Conservation (phyloP, 1,284 basidiomycete species). For the Schizophyllum amplum region DNA sequence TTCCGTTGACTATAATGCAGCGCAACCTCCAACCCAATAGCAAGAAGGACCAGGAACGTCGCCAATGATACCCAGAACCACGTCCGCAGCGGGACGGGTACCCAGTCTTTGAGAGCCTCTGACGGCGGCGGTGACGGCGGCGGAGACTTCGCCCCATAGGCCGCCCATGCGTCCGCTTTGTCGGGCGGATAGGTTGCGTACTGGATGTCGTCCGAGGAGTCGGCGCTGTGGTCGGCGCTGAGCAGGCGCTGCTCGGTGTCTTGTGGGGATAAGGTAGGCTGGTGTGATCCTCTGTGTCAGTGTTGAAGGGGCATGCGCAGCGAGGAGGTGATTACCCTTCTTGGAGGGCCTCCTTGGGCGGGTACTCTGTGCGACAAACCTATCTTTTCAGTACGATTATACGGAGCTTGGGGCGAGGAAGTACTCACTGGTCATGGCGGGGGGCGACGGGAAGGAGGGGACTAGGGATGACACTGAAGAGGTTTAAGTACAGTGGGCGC, state of each 20-base stretch:
- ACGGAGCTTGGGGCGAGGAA: neutral
- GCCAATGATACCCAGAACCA: constrained; percentile 41
- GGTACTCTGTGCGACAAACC: no score
- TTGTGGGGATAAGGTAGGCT: neutral
- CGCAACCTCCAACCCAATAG: constrained; percentile 38
- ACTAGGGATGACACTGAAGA: neutral
- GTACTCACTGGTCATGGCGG: neutral
- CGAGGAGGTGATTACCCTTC: no score
- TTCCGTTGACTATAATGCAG: constrained; percentile 37
- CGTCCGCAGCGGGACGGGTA: constrained; percentile 34
- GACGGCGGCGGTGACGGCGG: no score
- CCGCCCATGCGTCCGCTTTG: neutral
- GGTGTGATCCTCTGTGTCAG: no score
- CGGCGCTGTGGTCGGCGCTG: no score
- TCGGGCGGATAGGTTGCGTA: neutral
- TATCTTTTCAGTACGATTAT: no score
- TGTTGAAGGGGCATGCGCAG: no score
- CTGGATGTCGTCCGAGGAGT: neutral
- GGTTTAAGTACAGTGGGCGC: neutral
- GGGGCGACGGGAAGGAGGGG: neutral
- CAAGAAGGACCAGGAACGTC: constrained; percentile 27
- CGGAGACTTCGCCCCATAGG: neutral
- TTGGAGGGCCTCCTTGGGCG: no score
- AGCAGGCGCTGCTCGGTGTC: neutral
- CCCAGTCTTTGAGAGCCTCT: constrained; percentile 22